Base-by-base conservation (phyloP, 805 yeast species). In the Cyberlindnera japonica region DNA sequence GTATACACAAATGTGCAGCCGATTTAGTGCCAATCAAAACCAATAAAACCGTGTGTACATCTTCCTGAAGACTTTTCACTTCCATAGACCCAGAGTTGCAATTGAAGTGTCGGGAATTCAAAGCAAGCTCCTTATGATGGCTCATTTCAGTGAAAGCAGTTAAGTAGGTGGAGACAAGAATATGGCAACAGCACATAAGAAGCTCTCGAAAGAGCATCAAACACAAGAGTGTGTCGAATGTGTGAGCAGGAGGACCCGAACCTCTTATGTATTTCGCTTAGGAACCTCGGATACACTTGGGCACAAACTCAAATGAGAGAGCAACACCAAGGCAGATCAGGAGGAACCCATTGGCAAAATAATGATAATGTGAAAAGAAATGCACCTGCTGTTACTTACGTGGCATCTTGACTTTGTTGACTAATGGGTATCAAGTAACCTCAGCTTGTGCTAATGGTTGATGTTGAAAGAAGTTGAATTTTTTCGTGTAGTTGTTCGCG, bases 21-120 rank as follows among this genome's bases (percentile, higher is more conserved):
- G n/a, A n/a, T n/a, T n/a, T n/a, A n/a, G n/a, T n/a, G 19, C 17
- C 32, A 15, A 7, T 7, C 8, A 18, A 6, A 28, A 15, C 32
- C 20, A 13, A 14, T 28, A 8, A 22, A 22, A 22, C 8, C 11
- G 24, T 22, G 24, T 13, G 17, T 27, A 11, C 24, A 25, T 25
- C 31, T 26, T 37, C 38, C 24, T 29, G 34, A 38, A 38, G 28
- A 25, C 45, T 41, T 41, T 37, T 37, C 45, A 41, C 45, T 29
- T 41, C 41, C 41, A 41, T 37, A 16, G 41, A 37, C 45, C 30
- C 41, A 37, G 38, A 34, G 29, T 23, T 38, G 41, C 43, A 67
- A 69, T 82, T 78, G 83, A 81, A 83, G 91, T 83, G 91, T 83
- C 91, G 87, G 90, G 90, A 67, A 59, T 83, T 81, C 83, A 81